Evolutionary conservation across 306 rosid species (phyloP).

Genomic region (Rosa multiflora): DNA sequence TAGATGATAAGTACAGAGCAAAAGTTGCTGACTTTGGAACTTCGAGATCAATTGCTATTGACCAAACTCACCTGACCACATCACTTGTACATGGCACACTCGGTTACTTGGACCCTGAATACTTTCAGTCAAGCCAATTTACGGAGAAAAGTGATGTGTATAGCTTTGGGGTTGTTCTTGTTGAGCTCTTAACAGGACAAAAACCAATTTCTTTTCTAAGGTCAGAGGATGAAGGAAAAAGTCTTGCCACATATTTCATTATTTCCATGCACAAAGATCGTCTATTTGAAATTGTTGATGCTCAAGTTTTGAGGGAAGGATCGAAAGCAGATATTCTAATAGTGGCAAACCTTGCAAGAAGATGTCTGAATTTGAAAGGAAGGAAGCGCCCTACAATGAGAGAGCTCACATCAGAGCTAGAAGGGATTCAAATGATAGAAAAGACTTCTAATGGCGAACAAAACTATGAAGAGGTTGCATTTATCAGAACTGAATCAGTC

Average conservation of each 20-base stretch:
- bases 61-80: slow-evolving; percentile 1
- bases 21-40: slow-evolving; percentile 7
- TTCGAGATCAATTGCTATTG: slow-evolving; percentile 8
- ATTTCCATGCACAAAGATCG: background rate
- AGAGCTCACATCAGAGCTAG: slow-evolving; percentile 36
- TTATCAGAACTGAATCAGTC: background rate
- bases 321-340: background rate
- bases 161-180: background rate
- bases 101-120: slow-evolving; percentile 4
- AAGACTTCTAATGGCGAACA: background rate
- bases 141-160: slow-evolving; percentile 11
- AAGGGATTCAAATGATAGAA: background rate
- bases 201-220: background rate
- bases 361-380: slow-evolving; percentile 43
- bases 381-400: slow-evolving; percentile 47
- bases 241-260: slow-evolving; percentile 15
- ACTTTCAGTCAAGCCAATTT: slow-evolving; percentile 7
- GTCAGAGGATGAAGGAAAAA: slow-evolving; percentile 1
- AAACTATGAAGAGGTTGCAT: slow-evolving; percentile 8
- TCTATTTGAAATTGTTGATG: slow-evolving; percentile 9
- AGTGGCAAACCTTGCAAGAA: slow-evolving; percentile 32
- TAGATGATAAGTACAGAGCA: background rate
- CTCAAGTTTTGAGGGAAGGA: background rate
- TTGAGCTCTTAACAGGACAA: slow-evolving; percentile 4
- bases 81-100: background rate